Conservation (phyloP, 2,329 filamentous ascomycete species). For the Canariomyces notabilis region DNA sequence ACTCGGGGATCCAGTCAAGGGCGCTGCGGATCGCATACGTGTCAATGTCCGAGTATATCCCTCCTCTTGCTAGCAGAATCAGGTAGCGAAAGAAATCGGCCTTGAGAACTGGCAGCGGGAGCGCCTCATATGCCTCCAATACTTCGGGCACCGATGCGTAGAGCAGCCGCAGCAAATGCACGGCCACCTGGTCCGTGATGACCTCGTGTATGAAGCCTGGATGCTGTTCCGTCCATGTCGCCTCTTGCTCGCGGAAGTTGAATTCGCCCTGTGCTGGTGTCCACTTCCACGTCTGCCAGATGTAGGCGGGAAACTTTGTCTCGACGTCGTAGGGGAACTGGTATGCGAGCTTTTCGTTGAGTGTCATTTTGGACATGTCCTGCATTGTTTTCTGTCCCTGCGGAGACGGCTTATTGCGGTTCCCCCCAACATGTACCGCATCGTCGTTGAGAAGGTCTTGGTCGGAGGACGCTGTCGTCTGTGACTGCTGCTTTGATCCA, state of each 20-base stretch:
- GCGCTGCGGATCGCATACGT: slow-evolving; percentile 80
- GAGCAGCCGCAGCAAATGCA: slow-evolving; percentile 75
- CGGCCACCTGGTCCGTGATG: slow-evolving; percentile 83
- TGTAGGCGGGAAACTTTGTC: slow-evolving; percentile 88
- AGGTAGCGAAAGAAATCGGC: slow-evolving; percentile 76
- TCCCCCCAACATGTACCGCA: slow-evolving; percentile 12
- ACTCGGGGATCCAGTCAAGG: slow-evolving; percentile 77
- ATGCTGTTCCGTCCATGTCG: slow-evolving; percentile 82
- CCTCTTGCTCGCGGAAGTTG: slow-evolving; percentile 74
- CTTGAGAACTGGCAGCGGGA: slow-evolving; percentile 71
- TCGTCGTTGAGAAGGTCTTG: slow-evolving; percentile 7
- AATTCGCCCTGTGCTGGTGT: slow-evolving; percentile 75
- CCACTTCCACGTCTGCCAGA: slow-evolving; percentile 99
- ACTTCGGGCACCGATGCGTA: slow-evolving; percentile 80
- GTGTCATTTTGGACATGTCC: slow-evolving; percentile 66
- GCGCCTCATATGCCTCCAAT: slow-evolving; percentile 66
- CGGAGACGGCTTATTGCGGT: slow-evolving; percentile 18
- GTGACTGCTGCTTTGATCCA: slow-evolving; percentile 23
- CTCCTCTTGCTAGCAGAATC: slow-evolving; percentile 56
- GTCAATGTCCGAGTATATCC: slow-evolving; percentile 86
- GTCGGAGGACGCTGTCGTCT: slow-evolving; percentile 16
- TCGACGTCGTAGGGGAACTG: slow-evolving; percentile 91
- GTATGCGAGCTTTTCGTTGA: slow-evolving; percentile 79
- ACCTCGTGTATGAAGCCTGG: slow-evolving; percentile 94
- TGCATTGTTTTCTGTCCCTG: slow-evolving; percentile 56